These are phyloP conservation scores for Emiliania huxleyi DNA, from an alignment of 78 protist genomes.

Conservation along the genomic window DNA sequence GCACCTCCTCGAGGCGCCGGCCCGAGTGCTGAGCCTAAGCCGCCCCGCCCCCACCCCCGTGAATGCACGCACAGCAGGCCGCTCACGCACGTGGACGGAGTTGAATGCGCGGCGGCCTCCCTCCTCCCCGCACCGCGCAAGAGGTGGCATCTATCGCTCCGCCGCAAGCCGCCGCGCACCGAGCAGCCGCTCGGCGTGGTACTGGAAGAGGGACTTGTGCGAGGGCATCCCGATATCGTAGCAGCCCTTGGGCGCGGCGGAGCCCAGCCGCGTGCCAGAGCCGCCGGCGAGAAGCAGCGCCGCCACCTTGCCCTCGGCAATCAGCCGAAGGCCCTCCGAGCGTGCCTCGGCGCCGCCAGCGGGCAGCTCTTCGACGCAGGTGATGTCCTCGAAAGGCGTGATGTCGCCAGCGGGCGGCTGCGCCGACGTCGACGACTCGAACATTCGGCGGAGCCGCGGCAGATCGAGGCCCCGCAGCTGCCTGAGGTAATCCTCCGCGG, in stretches of 20 bases:
- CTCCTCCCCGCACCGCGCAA: not conserved
- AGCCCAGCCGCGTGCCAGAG: constrained; percentile 66
- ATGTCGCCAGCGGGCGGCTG: not conserved
- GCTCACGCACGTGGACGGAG: no score
- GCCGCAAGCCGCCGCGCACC: not conserved
- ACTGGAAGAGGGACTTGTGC: constrained; percentile 49
- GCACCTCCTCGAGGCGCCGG: not conserved
- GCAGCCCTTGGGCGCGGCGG: constrained; percentile 52
- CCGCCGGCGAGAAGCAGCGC: constrained; percentile 62
- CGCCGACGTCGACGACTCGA: not conserved
- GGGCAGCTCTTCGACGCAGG: not conserved
- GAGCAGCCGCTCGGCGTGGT: constrained; percentile 35
- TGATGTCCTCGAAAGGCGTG: not conserved
- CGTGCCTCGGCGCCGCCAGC: not conserved
- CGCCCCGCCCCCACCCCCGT: no score
- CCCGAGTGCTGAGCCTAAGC: no score
- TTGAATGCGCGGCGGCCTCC: no score
- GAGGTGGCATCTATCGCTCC: no score
- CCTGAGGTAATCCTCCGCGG: not conserved
- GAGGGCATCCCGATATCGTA: constrained; percentile 52
- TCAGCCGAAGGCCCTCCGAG: not conserved
- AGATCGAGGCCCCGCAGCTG: not conserved
- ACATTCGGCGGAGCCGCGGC: not conserved
- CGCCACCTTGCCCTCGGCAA: constrained; percentile 14
- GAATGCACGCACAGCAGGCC: no score